Evolutionary conservation across 2,329 filamentous ascomycete species (phyloP), one percentile per base, ranked within the genome.

Genomic region (Exophiala dermatitidis): DNA sequence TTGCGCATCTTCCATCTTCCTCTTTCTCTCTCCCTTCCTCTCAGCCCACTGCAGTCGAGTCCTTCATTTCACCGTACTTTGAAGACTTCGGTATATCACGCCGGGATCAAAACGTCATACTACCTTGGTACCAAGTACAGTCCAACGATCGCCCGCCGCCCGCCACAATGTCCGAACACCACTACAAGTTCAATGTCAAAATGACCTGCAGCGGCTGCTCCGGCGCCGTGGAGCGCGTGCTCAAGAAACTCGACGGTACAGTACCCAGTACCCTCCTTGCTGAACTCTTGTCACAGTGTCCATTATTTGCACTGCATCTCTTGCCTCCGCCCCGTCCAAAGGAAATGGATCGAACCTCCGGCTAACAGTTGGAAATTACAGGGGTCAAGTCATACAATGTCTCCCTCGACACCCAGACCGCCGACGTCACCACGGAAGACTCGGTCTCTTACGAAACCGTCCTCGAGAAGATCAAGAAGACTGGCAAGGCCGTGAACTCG

Each of bases 171-270:
- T 75, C 83, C 56, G 82, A 85, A 64, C 89, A 95, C 77, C 88
- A 83, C 63, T 97, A 97, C 85, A 88, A 93, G 72, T 97, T 97
- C 79, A 84, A 90, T 73, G 82, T 97, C 71, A 79, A 77, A 72
- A 98, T 98, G 93, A 86, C 78, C 78, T 98, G 93, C 76, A 83
- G 88, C 69, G 93, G 93, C 71, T 98, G 93, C 84, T 96, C 90
- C 43, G 90, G 90, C 66, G 93, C 93, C 62, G 80, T 98, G 42
- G 87, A 95, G 73, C 82, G 90, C 48, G 90, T 96, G 43, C 82
- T 98, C 61, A 91, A 88, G 77, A 95, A 89, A 76, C 83, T 95
- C 2, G 86, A 94, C 19, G 90, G 90, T 95, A 68, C 46, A 30
- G 48, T 30, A 9, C 33, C 43, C 46, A 41, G 40, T 51, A 33